Evolutionary conservation across 164 flowering plant species (phyloP).

Genomic region (Taxillus chinensis): DNA sequence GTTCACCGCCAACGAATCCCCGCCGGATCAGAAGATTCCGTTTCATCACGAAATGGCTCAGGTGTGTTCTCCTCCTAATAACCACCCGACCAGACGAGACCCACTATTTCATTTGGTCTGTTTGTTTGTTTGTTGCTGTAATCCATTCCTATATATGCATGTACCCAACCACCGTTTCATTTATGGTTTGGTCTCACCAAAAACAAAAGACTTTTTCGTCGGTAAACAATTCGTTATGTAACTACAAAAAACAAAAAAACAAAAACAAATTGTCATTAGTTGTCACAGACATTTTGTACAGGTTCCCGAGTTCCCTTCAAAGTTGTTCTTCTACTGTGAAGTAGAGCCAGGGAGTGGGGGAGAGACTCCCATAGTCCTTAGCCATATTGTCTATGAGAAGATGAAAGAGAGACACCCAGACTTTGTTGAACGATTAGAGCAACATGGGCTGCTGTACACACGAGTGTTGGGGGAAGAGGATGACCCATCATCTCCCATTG

Average conservation of each 20-base stretch:
- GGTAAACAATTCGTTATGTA: too few relatives aligned
- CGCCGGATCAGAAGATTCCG: slow-evolving; percentile 79
- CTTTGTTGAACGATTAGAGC: slow-evolving; percentile 62
- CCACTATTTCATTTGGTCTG: too few relatives aligned
- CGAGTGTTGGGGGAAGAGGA: slow-evolving; percentile 68
- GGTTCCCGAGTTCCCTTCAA: slow-evolving; percentile 85
- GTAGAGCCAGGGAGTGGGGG: slow-evolving; percentile 75
- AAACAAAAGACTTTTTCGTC: too few relatives aligned
- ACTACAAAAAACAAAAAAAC: too few relatives aligned
- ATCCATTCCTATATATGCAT: too few relatives aligned
- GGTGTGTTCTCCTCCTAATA: slow-evolving; percentile 5
- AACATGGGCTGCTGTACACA: slow-evolving; percentile 61
- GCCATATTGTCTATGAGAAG: slow-evolving; percentile 74
- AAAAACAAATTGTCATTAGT: too few relatives aligned
- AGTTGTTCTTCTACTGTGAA: slow-evolving; percentile 89
- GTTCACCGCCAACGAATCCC: slow-evolving; percentile 86
- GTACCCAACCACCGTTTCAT: too few relatives aligned
- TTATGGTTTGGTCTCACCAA: too few relatives aligned
- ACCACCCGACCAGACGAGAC: background rate
- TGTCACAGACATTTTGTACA: slow-evolving; percentile 9
- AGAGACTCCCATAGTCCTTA: slow-evolving; percentile 88
- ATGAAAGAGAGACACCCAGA: slow-evolving; percentile 74
- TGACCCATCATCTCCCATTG: slow-evolving; percentile 83
- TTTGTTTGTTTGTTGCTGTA: too few relatives aligned
- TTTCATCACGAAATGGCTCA: slow-evolving; percentile 80